Percentiles rank a stretch among this genome's conserved stretches.
Evolutionary conservation across 305 asterid species (phyloP).

Genomic region (Fraxinus sp.): DNA sequence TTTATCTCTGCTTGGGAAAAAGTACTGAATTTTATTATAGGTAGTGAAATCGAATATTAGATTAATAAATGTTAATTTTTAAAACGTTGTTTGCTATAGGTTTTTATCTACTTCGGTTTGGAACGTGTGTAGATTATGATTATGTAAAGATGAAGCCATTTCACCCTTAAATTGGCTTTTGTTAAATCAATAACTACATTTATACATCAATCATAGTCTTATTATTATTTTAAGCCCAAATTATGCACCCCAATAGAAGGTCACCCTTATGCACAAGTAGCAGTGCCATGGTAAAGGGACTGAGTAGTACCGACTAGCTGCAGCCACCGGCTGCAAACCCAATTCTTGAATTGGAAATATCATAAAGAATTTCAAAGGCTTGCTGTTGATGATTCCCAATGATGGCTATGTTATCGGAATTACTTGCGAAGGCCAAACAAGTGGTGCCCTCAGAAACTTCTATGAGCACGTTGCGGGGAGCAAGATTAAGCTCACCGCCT

Average conservation of each 20-base stretch:
- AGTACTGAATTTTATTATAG: neutral
- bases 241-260: neutral
- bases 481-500: neutral
- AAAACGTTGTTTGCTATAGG: neutral
- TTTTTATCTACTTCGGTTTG: neutral
- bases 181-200: neutral
- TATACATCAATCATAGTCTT: neutral
- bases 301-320: neutral
- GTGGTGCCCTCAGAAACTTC: neutral
- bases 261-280: neutral
- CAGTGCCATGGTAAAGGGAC: neutral
- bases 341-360: neutral
- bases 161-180: neutral
- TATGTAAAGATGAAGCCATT: neutral
- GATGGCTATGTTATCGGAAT: neutral
- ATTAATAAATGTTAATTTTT: neutral
- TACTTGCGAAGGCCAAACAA: conserved; percentile 7
- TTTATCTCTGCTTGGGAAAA: neutral
- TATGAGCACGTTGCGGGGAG: neutral
- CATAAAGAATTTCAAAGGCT: neutral
- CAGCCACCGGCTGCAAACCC: conserved; percentile 10
- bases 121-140: neutral
- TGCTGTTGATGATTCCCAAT: conserved; percentile 11
- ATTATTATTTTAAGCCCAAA: neutral
- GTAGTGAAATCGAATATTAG: neutral